Evolutionary conservation across 2,329 filamentous ascomycete species (phyloP).

Genomic region (Plenodomus tracheiphilus): DNA sequence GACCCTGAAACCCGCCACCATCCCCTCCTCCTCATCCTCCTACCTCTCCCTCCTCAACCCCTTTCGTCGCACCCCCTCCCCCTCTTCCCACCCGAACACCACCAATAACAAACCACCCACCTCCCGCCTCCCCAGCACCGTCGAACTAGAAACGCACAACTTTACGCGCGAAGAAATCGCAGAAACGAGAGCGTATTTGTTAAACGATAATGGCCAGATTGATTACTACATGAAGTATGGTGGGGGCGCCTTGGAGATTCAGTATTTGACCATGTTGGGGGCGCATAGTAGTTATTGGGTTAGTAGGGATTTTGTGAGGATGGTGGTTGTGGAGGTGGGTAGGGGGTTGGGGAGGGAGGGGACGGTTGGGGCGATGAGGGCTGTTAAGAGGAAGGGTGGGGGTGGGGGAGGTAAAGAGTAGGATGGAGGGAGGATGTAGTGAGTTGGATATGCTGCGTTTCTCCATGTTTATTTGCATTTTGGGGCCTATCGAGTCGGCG

Average conservation of each 20-base stretch:
- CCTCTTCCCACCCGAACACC: slow-evolving; percentile 25
- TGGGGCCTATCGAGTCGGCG: too few relatives aligned
- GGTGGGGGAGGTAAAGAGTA: not conserved
- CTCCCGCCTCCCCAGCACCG: slow-evolving; percentile 51
- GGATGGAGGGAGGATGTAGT: not conserved
- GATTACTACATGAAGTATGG: slow-evolving; percentile 86
- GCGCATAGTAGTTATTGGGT: slow-evolving; percentile 96
- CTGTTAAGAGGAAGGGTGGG: slow-evolving; percentile 53
- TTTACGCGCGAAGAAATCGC: slow-evolving; percentile 91
- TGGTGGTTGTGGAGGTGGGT: slow-evolving; percentile 87
- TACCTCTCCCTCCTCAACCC: slow-evolving; percentile 48
- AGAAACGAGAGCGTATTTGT: slow-evolving; percentile 80
- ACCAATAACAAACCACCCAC: slow-evolving; percentile 32
- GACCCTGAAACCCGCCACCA: slow-evolving; percentile 73
- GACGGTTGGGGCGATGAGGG: slow-evolving; percentile 57
- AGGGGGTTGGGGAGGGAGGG: slow-evolving; percentile 68
- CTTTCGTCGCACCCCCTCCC: slow-evolving; percentile 41
- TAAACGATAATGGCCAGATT: slow-evolving; percentile 97
- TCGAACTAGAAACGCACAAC: slow-evolving; percentile 96
- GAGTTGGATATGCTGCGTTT: too few relatives aligned
- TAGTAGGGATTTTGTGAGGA: slow-evolving; percentile 81
- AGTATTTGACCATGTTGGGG: slow-evolving; percentile 95
- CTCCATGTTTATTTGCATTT: too few relatives aligned
- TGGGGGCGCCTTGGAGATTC: slow-evolving; percentile 85
- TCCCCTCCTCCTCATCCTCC: slow-evolving; percentile 70